Evolutionary conservation across 257 asterid genomes (phyloP).

Genomic region (Nyctanthes arbortristis): DNA sequence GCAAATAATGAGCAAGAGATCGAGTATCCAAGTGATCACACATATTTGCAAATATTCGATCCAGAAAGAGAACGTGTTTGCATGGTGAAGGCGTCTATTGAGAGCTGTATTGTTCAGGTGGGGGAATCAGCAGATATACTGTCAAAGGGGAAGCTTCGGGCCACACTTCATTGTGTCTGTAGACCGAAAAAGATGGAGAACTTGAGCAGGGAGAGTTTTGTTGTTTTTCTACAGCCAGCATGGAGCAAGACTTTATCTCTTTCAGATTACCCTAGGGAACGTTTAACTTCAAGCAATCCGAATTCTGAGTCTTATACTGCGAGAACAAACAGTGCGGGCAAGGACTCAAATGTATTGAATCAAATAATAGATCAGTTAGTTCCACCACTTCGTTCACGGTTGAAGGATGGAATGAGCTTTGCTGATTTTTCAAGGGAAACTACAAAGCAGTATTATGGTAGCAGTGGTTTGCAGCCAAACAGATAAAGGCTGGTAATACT

Average conservation of each 20-base stretch:
- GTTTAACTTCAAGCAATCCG: conserved; percentile 22
- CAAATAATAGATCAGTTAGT: conserved; percentile 42
- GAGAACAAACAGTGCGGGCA: conserved; percentile 15
- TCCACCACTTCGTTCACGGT: conserved; percentile 65
- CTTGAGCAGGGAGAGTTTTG: conserved; percentile 88
- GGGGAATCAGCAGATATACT: conserved; percentile 85
- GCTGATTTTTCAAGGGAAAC: conserved; percentile 87
- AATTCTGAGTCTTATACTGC: conserved; percentile 22
- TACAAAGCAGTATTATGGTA: conserved; percentile 79
- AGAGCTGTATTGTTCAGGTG: conserved; percentile 80
- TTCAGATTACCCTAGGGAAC: conserved; percentile 49
- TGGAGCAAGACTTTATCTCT: conserved; percentile 74
- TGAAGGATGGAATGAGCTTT: conserved; percentile 82
- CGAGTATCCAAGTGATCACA: conserved; percentile 60
- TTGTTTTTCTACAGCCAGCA: conserved; percentile 81
- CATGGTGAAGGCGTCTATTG: conserved; percentile 54
- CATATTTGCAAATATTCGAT: conserved; percentile 68
- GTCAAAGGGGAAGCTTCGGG: conserved; percentile 79
- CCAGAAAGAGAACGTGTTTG: conserved; percentile 49
- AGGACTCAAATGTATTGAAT: conserved; percentile 29
- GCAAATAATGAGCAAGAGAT: conserved; percentile 40
- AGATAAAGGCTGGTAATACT: conserved; percentile 38
- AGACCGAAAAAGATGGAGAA: conserved; percentile 48
- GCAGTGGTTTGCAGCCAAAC: conserved; percentile 74
- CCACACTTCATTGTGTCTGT: conserved; percentile 79